A percentile compares a stretch with the other conserved stretches of the same genome.
These are phyloP conservation scores for Santalum album DNA, from an alignment of 164 flowering plant species.

Conservation along the genomic window DNA sequence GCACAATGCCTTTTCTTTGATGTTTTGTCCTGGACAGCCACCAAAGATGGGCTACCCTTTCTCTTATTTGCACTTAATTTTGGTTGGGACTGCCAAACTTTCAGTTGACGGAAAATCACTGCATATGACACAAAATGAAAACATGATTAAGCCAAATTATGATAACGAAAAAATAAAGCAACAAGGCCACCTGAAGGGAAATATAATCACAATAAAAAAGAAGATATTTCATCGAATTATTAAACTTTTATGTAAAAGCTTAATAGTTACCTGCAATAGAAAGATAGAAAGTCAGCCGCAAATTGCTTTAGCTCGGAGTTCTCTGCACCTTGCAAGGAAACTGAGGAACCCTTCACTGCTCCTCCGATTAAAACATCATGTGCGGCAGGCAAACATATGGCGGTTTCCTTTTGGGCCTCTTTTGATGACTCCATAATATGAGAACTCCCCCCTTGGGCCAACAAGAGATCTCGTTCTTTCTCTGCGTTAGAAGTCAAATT, in stretches of 20 bases:
- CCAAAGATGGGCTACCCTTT: constrained; percentile 34
- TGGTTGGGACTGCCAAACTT: constrained; percentile 19
- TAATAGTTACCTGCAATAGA: constrained; percentile 89
- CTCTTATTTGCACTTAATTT: constrained; percentile 37
- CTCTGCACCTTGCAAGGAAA: constrained; percentile 12
- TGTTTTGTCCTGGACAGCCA: constrained; percentile 23
- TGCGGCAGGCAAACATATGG: constrained; percentile 4
- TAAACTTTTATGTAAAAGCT: too few species aligned
- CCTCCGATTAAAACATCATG: constrained; percentile 11
- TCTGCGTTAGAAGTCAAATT: constrained; percentile 16
- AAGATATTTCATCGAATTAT: too few species aligned
- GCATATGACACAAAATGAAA: constrained; percentile 12
- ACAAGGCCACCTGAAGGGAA: not conserved
- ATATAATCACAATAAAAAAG: not conserved
- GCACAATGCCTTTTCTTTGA: constrained; percentile 34
- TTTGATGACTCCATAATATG: constrained; percentile 6
- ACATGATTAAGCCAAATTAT: not conserved
- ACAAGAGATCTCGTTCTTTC: constrained; percentile 5
- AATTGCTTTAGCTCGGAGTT: constrained; percentile 51
- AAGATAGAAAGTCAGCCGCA: constrained; percentile 57
- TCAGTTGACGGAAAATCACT: constrained; percentile 38
- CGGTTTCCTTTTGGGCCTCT: constrained; percentile 12
- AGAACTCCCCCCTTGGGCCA: constrained; percentile 9
- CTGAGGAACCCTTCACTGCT: constrained; percentile 9
- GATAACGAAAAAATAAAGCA: not conserved